phyloP scores from a whole-genome alignment of 2,329 filamentous ascomycete genomes.

The Gliomastix tumulicola region DNA sequence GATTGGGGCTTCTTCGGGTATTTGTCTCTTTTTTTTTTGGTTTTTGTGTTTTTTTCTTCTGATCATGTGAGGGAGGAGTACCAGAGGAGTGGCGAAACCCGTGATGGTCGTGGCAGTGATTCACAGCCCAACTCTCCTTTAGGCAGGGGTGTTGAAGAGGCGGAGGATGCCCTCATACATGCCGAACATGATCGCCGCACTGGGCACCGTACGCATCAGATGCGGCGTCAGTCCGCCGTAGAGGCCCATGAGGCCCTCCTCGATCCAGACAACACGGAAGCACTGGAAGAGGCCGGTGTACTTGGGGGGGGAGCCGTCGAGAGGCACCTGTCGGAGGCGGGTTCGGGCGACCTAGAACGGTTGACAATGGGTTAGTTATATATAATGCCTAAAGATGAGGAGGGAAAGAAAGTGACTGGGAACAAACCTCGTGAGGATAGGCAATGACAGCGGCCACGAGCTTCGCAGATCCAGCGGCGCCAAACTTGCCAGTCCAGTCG shows the following conservation, averaged over 20 bases:
- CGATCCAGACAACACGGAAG: slow-evolving; percentile 79
- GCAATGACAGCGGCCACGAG: slow-evolving; percentile 76
- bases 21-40: too few species aligned
- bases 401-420: slow-evolving; percentile 1
- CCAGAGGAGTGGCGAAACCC: too few species aligned
- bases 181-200: slow-evolving; percentile 93
- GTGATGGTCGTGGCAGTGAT: too few species aligned
- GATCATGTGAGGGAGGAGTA: too few species aligned
- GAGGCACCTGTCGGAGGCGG: slow-evolving; percentile 77
- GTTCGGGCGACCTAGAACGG: slow-evolving; percentile 68
- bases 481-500: slow-evolving; percentile 71
- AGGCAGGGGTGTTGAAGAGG: slow-evolving; percentile 32
- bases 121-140: too few species aligned
- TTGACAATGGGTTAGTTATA: too few species aligned
- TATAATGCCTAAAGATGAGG: background rate
- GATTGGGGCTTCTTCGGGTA: too few species aligned
- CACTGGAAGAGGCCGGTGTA: slow-evolving; percentile 87
- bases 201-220: slow-evolving; percentile 83
- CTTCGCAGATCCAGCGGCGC: slow-evolving; percentile 78
- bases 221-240: slow-evolving; percentile 92
- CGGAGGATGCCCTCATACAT: slow-evolving; percentile 63
- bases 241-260: slow-evolving; percentile 78
- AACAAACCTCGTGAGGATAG: slow-evolving; percentile 81
- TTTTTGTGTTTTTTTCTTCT: too few species aligned
- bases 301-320: slow-evolving; percentile 63